Base-by-base conservation (phyloP, 2,329 filamentous ascomycete species). In the Sporothrix humicola region DNA sequence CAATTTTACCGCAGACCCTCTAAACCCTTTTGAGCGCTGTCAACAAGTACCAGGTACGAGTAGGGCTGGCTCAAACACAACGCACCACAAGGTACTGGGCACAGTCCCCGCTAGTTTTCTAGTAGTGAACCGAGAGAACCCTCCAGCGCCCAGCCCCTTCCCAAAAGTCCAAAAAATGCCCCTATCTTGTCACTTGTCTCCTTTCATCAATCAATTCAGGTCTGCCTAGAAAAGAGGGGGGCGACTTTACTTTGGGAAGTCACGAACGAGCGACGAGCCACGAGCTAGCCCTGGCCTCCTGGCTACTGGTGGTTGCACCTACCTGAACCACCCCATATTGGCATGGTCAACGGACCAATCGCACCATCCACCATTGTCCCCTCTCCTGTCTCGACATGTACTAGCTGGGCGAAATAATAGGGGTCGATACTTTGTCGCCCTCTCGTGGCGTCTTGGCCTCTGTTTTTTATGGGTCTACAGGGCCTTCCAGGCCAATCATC, bases 361-460 rank as follows among this genome's bases (percentile, higher is more conserved):
- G 58, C 46, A 23, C 46, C 58, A 44, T 12, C 46, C 42, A 26
- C 44, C 5, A 17, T 31, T n/a, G 50, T 13, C 20, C 56, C 37
- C 61, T 17, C 10, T 20, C 42, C 12, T 17, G 37, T 52, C 42
- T 61, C 46, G 7, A 20, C 23, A 52, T 66, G 48, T 69, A 69
- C 26, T 56, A 42, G 26, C 48, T 56, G 26, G 23, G 48, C 66
- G 42, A n/a, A 54, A 54, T 13, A 42, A 44, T 46, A 61, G 44
- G 10, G 44, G 59, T 17, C 26, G 48, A 66, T 66, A 66, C 71
- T 44, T 66, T 23, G 26, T 48, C 7, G 48, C 7, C 20, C 50
- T 15, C 58, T 65, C 17, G 70, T 72, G 71, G 71, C 61, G 68
- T 70, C 68, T 72, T 68, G 71, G 61, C 61, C 50, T 37, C 46